These are phyloP conservation scores for Thelonectria discophora DNA, from an alignment of 2,329 filamentous ascomycete species.

Conservation along the genomic window DNA sequence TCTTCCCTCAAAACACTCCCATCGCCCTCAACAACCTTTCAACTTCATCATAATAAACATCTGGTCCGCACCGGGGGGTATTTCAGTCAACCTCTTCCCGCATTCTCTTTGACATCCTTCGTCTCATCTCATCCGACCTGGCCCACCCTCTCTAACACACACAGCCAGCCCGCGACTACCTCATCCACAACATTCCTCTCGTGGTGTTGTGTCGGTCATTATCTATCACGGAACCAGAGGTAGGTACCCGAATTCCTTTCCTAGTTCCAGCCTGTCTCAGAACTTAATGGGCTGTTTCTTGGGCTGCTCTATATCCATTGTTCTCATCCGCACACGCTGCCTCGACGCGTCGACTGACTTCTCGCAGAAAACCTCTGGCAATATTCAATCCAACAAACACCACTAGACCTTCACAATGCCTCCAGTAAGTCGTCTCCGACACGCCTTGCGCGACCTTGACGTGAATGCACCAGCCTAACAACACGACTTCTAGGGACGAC, in stretches of 20 bases:
- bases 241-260: conserved; percentile 45
- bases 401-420: conserved; percentile 47
- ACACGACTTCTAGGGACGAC: conserved; percentile 64
- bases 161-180: conserved; percentile 41
- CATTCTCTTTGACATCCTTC: conserved; percentile 39
- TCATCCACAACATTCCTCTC: conserved; percentile 50
- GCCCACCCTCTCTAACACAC: conserved; percentile 41
- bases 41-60: conserved; percentile 47
- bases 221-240: conserved; percentile 48
- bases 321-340: conserved; percentile 1
- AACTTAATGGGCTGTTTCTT: conserved; percentile 22
- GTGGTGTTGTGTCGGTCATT: conserved; percentile 45
- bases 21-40: conserved; percentile 45
- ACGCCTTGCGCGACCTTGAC: conserved; percentile 18
- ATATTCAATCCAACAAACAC: conserved; percentile 34
- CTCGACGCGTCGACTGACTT: conserved; percentile 42
- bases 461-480: conserved; percentile 25
- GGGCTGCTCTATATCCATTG: conserved; percentile 23
- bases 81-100: conserved; percentile 38
- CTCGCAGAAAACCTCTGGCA: conserved; percentile 33
- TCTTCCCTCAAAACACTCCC: conserved; percentile 50
- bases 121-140: conserved; percentile 30
- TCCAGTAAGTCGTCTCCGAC: conserved; percentile 45
- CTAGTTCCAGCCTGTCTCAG: conserved; percentile 45
- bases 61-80: conserved; percentile 42